Base-by-base conservation (phyloP, 164 flowering plant genomes). In the Protea cynaroides region DNA sequence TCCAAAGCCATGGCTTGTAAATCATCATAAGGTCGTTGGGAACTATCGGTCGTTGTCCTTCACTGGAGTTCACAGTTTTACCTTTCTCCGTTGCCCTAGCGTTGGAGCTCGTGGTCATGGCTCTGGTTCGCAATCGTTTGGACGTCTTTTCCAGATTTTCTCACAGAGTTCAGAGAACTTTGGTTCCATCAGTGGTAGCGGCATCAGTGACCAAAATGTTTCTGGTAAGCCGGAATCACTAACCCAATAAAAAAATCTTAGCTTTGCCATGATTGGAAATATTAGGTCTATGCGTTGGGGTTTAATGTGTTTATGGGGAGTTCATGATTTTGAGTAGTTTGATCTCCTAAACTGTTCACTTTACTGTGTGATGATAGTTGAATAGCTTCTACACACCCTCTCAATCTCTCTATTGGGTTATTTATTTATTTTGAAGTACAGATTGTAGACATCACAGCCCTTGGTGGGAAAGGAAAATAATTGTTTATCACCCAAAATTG, bases 141-240 rank as follows among this genome's bases (percentile, higher is more conserved):
- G 10, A 3, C 22, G 69, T 47, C 11, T 47, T 8, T 44, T 56
- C 9, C 56, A 47, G 47, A 22, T 56, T 18, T 36, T 55, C 49
- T 49, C 69, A 2, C 24, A 58, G 56, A 49, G 36, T 17, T 57
- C 55, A 49, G 62, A 47, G 56, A 50, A 57, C 22, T 56, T 34
- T 12, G 47, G 49, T 46, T 56, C 40, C 17, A n/a, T 23, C 19
- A 8, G 11, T 18, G 7, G 5, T 3, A 18, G 15, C 10, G 54
- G 9, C 29, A 7, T 7, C 6, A 21, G 25, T 8, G 49, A 29
- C 2, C 4, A 5, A 29, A 29, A 43, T 24, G 53, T 7, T 56
- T 46, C 58, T 29, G 65, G 65, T 63, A 63, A 51, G 25, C 18
- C 12, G n/a, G 52, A 49, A 49, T 40, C 34, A 2, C 18, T 38